Evolutionary conservation across 177 flowering plant genomes (phyloP), one percentile per base, ranked within the genome.

Genomic region (Vitis hybrid): DNA sequence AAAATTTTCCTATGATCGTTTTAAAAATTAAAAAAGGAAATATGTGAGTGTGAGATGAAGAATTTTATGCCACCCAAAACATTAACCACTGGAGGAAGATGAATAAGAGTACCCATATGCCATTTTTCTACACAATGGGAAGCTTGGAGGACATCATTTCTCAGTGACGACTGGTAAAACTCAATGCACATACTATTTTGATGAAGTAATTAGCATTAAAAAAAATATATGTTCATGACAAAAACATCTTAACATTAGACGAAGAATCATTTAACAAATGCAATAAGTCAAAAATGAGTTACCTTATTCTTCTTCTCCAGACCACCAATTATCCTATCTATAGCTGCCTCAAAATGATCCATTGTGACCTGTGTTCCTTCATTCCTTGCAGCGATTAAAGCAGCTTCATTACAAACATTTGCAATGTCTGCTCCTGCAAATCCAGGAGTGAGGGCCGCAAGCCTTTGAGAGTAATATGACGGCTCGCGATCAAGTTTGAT

Each of bases 341-440:
- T 89, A 58, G 98, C 98, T 50, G 88, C 79, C 78, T 91, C 98
- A 77, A 93, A 89, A 81, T 91, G 89, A 6, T 85, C 85, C 97
- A 89, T 84, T 7, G 81, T 84, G 51, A 91, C 82, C 73, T 62
- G 65, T 49, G 79, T 26, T 48, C 76, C 71, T 67, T 90, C 97
- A 67, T 22, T 62, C 72, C 93, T 85, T 16, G 91, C 94, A 71
- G 94, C 97, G 77, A 91, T 86, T 69, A 91, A 73, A 67, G 98
- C 98, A 64, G 97, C 98, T 80, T 89, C 97, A 74, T 93, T 93
- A 74, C 90, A 87, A 60, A 91, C 87, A 79, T 93, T 93, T 70
- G 98, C 97, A 79, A 91, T 88, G 77, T 93, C 98, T 2, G 98
- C 98, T 64, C 98, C 98, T 75, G 97, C 92, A 87, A 93, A 93